Base-by-base conservation (phyloP, 345 rosid species). In the Rhizophora mangle region DNA sequence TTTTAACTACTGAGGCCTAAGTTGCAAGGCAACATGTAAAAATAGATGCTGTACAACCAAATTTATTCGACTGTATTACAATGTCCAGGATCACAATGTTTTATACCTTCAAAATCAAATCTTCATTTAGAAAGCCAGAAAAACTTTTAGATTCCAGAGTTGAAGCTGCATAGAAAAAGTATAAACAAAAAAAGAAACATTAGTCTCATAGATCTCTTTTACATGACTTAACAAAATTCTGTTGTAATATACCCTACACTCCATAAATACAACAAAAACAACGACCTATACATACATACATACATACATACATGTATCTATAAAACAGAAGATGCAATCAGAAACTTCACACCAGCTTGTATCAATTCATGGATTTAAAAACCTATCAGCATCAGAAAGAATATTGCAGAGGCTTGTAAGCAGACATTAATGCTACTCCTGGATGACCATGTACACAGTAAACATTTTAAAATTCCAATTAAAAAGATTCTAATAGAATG, bases 21-120 rank as follows among this genome's bases (percentile, higher is more conserved):
- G 18, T 61, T 73, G 60, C 72, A 27, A 60, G 30, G 10, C 37
- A 10, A 47, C 49, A 43, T 13, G 15, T 19, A 0, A 43, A 13
- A 43, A 43, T 43, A 43, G 5, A 43, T 43, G 49, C 5, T 13
- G 9, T 63, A 51, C 36, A 61, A 30, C 31, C 72, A 27, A 39
- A 26, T 8, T 27, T 60, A 71, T 60, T 60, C 27, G 54, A 59
- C 58, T 60, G 30, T 27, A 66, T 29, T 26, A 67, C 30, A 16
- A 58, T 64, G 22, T 21, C 47, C 62, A 39, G 55, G 5, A 15
- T 57, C 51, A 24, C 16, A 52, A 21, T 0, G 18, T 51, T 56
- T 60, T 68, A 39, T 81, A 88, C 98, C 97, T 85, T 81, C 72
- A 94, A 81, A 65, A 80, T 67, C 22, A 88, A 30, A 78, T 80